Base-by-base conservation (phyloP, 306 rosid species). In the Lotus japonicus region DNA sequence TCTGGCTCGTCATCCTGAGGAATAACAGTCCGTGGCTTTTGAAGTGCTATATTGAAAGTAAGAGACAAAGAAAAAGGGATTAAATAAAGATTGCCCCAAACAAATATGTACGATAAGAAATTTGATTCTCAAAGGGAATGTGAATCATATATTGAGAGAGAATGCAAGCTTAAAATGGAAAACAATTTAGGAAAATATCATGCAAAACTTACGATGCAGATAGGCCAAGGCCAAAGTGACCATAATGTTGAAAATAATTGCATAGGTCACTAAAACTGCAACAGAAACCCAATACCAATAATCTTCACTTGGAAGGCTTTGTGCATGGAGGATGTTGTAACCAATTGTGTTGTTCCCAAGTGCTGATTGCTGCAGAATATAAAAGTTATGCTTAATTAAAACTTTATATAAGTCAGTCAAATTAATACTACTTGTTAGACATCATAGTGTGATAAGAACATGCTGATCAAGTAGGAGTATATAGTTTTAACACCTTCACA, bases 251-350 rank as follows among this genome's bases (percentile, higher is more conserved):
- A 89, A 92, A 60, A 89, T 7, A 31, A 87, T 0, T 5, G 84
- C 80, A 77, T 89, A 89, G 51, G 48, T 7, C 6, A 79, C 1
- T 33, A 89, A 43, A 68, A 70, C 76, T 53, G 76, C 88, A 64
- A 85, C 63, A 60, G 95, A 87, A 46, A 72, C 41, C 97, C 97
- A 92, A 75, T 89, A 89, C 96, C 96, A 92, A 70, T 71, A 28
- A 67, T 76, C 92, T 6, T 3, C 78, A 63, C 2, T 46, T n/a
- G 97, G 96, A 82, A 92, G 59, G 81, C 35, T 58, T 72, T 79
- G 78, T 51, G 73, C 45, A 18, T 14, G 71, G 55, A 92, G 96
- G 79, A 92, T 10, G 61, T 73, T 89, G 73, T 66, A 7, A 61
- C 97, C 97, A 39, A 92, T 44, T 28, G 90, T 77, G 71, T 3